Conservation (phyloP, 352 stramenopile genomes). For the Phytophthora agathidicida region DNA sequence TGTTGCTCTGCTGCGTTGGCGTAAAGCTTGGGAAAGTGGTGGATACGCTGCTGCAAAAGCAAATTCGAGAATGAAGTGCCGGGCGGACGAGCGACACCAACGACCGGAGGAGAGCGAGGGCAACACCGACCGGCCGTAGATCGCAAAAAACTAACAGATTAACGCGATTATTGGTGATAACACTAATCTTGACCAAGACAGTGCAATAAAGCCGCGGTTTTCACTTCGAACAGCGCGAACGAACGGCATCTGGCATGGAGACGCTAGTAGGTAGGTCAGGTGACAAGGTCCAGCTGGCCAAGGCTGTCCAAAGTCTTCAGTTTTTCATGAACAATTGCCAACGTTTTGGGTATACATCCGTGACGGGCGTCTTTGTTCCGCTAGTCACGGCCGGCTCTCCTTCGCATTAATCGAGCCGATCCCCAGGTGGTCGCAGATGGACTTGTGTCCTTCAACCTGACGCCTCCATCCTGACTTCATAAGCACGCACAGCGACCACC, state of each 20-base stretch:
- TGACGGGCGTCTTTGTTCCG: constrained; percentile 3
- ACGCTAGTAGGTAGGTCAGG: no score
- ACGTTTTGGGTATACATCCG: no score
- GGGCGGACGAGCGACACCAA: neutral
- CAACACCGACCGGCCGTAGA: neutral
- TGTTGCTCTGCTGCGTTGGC: neutral
- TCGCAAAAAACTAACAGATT: constrained; percentile 14
- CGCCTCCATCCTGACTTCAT: neutral
- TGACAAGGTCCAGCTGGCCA: no score
- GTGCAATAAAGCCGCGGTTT: no score
- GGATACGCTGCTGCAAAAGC: constrained; percentile 22
- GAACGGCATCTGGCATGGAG: neutral
- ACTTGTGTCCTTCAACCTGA: neutral
- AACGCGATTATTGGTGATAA: constrained; percentile 9
- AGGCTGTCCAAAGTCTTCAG: neutral
- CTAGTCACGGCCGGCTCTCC: neutral
- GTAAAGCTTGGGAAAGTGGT: neutral
- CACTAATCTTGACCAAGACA: neutral
- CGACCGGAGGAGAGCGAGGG: neutral
- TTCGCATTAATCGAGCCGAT: constrained; percentile 8
- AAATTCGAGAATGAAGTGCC: constrained; percentile 26
- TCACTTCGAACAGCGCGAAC: constrained; percentile 14
- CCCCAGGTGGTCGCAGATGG: constrained; percentile 3
- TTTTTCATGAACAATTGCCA: no score
- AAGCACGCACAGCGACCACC: neutral